Percentiles rank a stretch among this genome's conserved stretches.
phyloP scores from a whole-genome alignment of 2,329 filamentous ascomycete species.

The Monilinia laxa region DNA sequence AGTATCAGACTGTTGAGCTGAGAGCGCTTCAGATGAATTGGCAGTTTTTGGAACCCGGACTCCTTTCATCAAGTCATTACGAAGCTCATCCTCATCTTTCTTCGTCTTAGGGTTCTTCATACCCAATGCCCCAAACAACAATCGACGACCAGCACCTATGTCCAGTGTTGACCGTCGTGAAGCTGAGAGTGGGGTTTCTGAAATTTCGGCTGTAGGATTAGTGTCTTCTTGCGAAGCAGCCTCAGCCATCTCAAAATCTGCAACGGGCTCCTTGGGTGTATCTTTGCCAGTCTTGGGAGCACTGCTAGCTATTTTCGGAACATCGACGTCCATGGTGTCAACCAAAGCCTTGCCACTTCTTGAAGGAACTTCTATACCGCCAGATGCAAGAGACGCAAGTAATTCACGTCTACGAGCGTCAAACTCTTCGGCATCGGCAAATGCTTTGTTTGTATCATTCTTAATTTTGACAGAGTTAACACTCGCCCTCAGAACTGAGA shows the following conservation, averaged over 20 bases:
- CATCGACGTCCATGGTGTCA: background rate
- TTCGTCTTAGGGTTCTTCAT: constrained; percentile 66
- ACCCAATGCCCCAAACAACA: constrained; percentile 72
- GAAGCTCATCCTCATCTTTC: constrained; percentile 64
- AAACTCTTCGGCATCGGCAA: constrained; percentile 44
- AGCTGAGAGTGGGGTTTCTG: background rate
- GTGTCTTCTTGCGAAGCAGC: background rate
- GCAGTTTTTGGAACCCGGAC: constrained; percentile 45
- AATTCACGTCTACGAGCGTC: constrained; percentile 52
- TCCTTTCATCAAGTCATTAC: constrained; percentile 58
- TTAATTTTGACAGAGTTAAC: constrained; percentile 15
- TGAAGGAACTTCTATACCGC: constrained; percentile 50
- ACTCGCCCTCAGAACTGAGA: constrained; percentile 30
- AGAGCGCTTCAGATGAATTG: constrained; percentile 27
- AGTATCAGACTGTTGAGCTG: constrained; percentile 29
- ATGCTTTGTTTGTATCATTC: constrained; percentile 11
- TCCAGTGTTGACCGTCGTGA: constrained; percentile 45
- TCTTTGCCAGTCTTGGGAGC: constrained; percentile 1
- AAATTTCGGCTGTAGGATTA: background rate
- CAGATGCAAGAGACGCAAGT: constrained; percentile 51
- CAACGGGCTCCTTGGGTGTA: background rate
- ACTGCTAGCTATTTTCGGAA: background rate
- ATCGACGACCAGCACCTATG: constrained; percentile 61
- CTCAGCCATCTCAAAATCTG: background rate
- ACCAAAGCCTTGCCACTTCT: constrained; percentile 3